Percentiles rank a stretch among this genome's conserved stretches.
Evolutionary conservation across 169 alveolate genomes (phyloP).

Genomic region (Ichthyophthirius multifiliis): DNA sequence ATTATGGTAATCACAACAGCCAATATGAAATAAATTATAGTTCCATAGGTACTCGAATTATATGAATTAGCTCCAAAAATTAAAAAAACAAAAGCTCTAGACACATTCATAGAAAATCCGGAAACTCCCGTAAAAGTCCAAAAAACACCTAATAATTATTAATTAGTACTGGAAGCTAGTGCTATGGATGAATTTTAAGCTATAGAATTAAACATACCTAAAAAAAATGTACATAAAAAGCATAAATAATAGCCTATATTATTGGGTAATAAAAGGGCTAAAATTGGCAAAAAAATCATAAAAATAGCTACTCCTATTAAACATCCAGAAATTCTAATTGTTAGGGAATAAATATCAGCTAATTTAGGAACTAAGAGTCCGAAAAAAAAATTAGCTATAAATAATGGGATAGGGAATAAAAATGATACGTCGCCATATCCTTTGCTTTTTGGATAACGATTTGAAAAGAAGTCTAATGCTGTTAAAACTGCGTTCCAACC

Average conservation of each 20-base stretch:
- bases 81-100: neutral
- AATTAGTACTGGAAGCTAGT: neutral
- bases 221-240: neutral
- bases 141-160: neutral
- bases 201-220: neutral
- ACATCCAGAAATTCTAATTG: neutral
- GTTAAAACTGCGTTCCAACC: slow-evolving; percentile 47
- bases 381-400: neutral
- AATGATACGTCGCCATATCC: neutral
- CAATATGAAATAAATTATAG: neutral
- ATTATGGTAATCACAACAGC: neutral
- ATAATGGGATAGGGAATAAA: slow-evolving; percentile 1
- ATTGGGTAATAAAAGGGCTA: neutral
- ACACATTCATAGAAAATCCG: slow-evolving; percentile 8
- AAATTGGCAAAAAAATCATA: neutral
- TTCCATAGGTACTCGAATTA: neutral
- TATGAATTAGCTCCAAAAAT: neutral
- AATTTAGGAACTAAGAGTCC: neutral
- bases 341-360: neutral
- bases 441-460: neutral
- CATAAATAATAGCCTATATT: neutral
- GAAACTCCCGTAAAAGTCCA: slow-evolving; percentile 11
- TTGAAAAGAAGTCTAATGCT: slow-evolving; percentile 13
- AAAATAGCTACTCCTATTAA: neutral
- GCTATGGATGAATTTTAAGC: slow-evolving; percentile 12